Evolutionary conservation across 805 yeast genomes (phyloP).

Genomic region (Ogataea dorogensis): DNA sequence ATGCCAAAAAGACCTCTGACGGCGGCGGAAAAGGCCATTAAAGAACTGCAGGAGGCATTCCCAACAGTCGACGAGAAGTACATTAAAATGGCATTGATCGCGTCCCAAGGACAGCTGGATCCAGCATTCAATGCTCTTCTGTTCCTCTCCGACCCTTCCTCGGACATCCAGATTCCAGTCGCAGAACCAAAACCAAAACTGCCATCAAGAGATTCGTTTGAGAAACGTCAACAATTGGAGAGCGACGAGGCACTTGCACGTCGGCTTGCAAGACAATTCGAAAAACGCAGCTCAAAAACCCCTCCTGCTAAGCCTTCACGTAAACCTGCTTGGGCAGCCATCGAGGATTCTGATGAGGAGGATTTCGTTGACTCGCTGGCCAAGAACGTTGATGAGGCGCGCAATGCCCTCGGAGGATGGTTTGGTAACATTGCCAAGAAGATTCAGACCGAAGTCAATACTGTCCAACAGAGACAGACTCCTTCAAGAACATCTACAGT

Average conservation of each 20-base stretch:
- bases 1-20: constrained; percentile 61
- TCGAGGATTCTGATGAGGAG: constrained; percentile 36
- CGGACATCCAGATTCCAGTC: constrained; percentile 50
- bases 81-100: constrained; percentile 78
- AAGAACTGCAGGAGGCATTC: constrained; percentile 79
- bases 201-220: constrained; percentile 34
- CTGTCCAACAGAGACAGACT: constrained; percentile 25
- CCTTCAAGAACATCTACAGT: constrained; percentile 22
- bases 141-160: constrained; percentile 70
- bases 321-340: constrained; percentile 24
- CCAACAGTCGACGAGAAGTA: constrained; percentile 72
- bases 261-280: constrained; percentile 65
- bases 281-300: constrained; percentile 16
- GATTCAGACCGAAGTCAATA: constrained; percentile 26
- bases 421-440: constrained; percentile 63
- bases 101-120: constrained; percentile 76
- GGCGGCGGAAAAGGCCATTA: constrained; percentile 51
- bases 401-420: constrained; percentile 75
- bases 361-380: constrained; percentile 59
- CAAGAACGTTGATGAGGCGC: constrained; percentile 80
- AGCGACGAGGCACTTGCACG: constrained; percentile 81
- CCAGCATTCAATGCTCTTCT: constrained; percentile 87
- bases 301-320: constrained; percentile 30
- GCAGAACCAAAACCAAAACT: constrained; percentile 34
- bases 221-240: constrained; percentile 31